A percentile compares a stretch with the other conserved stretches of the same genome.
phyloP scores from a whole-genome alignment of 345 rosid species.

The Populus simonii region DNA sequence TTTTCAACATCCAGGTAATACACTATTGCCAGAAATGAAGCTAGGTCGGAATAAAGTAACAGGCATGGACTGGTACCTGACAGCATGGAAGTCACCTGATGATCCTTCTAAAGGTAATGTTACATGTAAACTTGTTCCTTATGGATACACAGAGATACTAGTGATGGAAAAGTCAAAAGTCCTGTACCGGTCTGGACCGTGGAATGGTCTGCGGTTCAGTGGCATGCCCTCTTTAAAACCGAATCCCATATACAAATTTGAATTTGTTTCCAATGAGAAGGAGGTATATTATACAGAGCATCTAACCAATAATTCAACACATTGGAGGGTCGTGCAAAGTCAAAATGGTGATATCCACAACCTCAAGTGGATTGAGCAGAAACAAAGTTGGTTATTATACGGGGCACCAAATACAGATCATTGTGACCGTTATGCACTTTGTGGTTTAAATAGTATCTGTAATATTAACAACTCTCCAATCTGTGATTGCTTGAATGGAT shows the following conservation, averaged over 20 bases:
- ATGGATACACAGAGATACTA: conserved; percentile 27
- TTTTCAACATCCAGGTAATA: neutral
- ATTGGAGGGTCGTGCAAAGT: neutral
- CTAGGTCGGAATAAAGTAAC: neutral
- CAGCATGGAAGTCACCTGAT: conserved; percentile 35
- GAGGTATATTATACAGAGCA: neutral
- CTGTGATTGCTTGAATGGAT: conserved; percentile 2
- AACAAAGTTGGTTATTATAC: neutral
- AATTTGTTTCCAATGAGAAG: neutral
- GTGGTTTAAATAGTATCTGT: neutral
- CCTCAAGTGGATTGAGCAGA: neutral
- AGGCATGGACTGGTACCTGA: conserved; percentile 8
- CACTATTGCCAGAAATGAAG: neutral
- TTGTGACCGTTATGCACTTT: neutral
- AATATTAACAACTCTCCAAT: neutral
- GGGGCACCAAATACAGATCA: neutral
- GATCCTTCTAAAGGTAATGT: conserved; percentile 41
- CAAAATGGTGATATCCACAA: neutral
- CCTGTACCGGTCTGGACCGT: conserved; percentile 29
- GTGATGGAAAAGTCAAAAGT: conserved; percentile 14
- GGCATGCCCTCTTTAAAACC: conserved; percentile 4
- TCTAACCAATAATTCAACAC: neutral
- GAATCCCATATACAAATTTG: neutral
- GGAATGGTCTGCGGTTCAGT: conserved; percentile 30
- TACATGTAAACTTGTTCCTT: conserved; percentile 6